A percentile compares a stretch with the other conserved stretches of the same genome.
These are phyloP conservation scores for Aspergillus egyptiacus DNA, from an alignment of 495 filamentous ascomycete species.

Conservation along the genomic window DNA sequence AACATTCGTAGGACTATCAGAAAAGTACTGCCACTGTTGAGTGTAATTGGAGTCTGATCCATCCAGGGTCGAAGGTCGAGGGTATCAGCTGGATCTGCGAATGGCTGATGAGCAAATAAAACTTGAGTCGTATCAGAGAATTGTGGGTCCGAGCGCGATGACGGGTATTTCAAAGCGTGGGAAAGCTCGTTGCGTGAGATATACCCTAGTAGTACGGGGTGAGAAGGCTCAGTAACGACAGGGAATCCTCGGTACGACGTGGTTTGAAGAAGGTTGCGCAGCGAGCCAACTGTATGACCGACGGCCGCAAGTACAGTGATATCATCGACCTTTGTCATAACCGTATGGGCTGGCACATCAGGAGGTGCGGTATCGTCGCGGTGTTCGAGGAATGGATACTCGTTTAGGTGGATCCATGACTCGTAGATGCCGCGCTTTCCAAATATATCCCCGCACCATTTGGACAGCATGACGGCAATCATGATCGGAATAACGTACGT, in stretches of 20 bases:
- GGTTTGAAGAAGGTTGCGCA: constrained; percentile 60
- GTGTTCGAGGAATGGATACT: constrained; percentile 94
- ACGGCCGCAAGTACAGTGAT: constrained; percentile 75
- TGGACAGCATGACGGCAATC: constrained; percentile 98
- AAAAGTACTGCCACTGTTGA: constrained; percentile 66
- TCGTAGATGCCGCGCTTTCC: constrained; percentile 94
- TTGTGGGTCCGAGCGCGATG: constrained; percentile 41
- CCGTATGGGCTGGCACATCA: constrained; percentile 72
- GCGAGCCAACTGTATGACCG: constrained; percentile 75
- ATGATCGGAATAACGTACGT: constrained; percentile 98
- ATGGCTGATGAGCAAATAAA: constrained; percentile 75
- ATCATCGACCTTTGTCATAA: constrained; percentile 92
- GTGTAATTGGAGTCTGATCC: constrained; percentile 94
- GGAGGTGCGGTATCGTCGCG: constrained; percentile 76
- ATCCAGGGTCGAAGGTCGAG: constrained; percentile 94
- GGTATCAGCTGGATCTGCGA: constrained; percentile 69
- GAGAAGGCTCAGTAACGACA: constrained; percentile 66
- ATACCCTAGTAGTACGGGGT: constrained; percentile 75
- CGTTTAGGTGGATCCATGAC: constrained; percentile 92
- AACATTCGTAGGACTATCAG: constrained; percentile 85
- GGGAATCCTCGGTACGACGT: constrained; percentile 90
- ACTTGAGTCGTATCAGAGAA: constrained; percentile 68
- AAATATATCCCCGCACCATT: constrained; percentile 98
- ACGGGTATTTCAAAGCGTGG: constrained; percentile 60
- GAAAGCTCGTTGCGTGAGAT: constrained; percentile 88